Percentiles rank a stretch among this genome's conserved stretches.
Evolutionary conservation across 2,329 filamentous ascomycete species (phyloP).

Genomic region (Fonsecaea monophora): DNA sequence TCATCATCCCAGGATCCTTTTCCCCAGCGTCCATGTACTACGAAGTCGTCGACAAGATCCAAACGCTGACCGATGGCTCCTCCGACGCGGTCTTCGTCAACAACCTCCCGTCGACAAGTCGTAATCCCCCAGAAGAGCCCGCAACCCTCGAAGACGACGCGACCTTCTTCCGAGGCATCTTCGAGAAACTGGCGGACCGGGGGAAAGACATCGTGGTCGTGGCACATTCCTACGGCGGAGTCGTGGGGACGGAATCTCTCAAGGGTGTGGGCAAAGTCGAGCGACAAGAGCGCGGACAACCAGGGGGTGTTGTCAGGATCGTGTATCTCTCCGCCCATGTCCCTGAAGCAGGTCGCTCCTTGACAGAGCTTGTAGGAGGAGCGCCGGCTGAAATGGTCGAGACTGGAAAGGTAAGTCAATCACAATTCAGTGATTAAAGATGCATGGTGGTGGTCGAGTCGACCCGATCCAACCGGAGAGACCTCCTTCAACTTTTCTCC

Average conservation of each 20-base stretch:
- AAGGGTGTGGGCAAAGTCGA: constrained; percentile 41
- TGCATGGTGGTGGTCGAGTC: too few relatives aligned
- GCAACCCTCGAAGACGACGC: constrained; percentile 42
- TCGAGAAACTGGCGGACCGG: constrained; percentile 40
- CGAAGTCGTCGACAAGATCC: constrained; percentile 9
- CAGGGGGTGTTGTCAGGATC: constrained; percentile 43
- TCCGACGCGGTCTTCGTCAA: constrained; percentile 43
- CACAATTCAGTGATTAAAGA: too few relatives aligned
- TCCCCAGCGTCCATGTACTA: constrained; percentile 10
- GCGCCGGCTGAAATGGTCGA: constrained; percentile 18
- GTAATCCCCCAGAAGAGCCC: constrained; percentile 40
- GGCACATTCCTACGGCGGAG: constrained; percentile 47
- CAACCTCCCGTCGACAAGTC: constrained; percentile 42
- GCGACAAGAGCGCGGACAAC: constrained; percentile 39
- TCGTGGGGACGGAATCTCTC: constrained; percentile 43
- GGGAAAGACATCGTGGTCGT: constrained; percentile 43
- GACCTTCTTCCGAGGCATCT: constrained; percentile 39
- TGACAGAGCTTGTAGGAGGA: constrained; percentile 6
- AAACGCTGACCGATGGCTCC: constrained; percentile 39
- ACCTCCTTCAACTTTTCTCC: too few relatives aligned
- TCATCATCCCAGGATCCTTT: constrained; percentile 24
- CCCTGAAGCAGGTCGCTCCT: constrained; percentile 39
- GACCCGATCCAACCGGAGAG: too few relatives aligned
- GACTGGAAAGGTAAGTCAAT: constrained; percentile 13
- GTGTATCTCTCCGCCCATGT: constrained; percentile 47